A percentile compares a stretch with the other conserved stretches of the same genome.
These are phyloP conservation scores for Cutaneotrichosporon sp. DNA, from an alignment of 1,284 basidiomycete genomes.

Conservation along the genomic window DNA sequence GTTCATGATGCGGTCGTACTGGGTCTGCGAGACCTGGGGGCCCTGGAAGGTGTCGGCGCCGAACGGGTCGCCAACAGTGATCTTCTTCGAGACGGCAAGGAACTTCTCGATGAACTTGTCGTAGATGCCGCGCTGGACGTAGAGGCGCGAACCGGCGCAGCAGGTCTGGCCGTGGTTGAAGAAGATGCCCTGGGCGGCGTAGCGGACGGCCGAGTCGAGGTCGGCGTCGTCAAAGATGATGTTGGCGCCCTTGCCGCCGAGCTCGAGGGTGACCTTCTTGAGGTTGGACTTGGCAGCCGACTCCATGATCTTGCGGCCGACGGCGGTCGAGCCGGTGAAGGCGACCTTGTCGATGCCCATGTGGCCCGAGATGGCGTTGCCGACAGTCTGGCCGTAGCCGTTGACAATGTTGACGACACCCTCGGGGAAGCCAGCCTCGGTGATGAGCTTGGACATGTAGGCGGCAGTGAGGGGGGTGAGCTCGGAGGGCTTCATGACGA, in stretches of 20 bases:
- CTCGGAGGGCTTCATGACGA: slow-evolving; percentile 88
- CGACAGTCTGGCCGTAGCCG: slow-evolving; percentile 68
- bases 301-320: slow-evolving; percentile 61
- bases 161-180: slow-evolving; percentile 69
- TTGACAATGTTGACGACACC: slow-evolving; percentile 71
- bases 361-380: slow-evolving; percentile 61
- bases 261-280: slow-evolving; percentile 81
- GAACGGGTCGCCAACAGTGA: slow-evolving; percentile 69
- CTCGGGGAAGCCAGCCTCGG: slow-evolving; percentile 64
- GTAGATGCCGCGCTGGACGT: slow-evolving; percentile 79
- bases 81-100: slow-evolving; percentile 33
- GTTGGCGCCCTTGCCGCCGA: slow-evolving; percentile 89
- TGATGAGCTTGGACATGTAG: slow-evolving; percentile 55
- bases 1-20: slow-evolving; percentile 70
- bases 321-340: slow-evolving; percentile 60
- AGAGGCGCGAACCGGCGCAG: slow-evolving; percentile 60
- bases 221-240: slow-evolving; percentile 58
- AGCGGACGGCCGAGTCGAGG: slow-evolving; percentile 75
- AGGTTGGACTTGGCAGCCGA: slow-evolving; percentile 59
- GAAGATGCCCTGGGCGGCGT: slow-evolving; percentile 78
- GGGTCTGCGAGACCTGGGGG: slow-evolving; percentile 68
- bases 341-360: slow-evolving; percentile 61
- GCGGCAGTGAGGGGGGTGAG: slow-evolving; percentile 75
- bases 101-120: slow-evolving; percentile 58
- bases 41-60: slow-evolving; percentile 70